These are phyloP conservation scores for Ophiostoma triangulosporum DNA, from an alignment of 2,329 filamentous ascomycete genomes.

Conservation along the genomic window DNA sequence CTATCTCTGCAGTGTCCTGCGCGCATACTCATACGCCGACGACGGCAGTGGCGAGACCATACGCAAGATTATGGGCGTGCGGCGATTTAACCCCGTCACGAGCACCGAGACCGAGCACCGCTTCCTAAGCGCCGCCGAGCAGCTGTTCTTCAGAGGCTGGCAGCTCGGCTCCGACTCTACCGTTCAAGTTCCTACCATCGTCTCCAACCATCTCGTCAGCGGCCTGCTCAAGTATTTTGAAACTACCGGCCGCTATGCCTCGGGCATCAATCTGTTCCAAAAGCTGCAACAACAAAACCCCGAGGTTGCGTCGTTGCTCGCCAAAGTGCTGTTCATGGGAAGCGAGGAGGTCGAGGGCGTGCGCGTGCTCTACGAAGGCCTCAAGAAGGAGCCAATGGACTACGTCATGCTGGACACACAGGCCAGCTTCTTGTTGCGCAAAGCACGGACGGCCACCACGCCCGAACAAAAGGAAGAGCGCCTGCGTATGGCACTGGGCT, in stretches of 20 bases:
- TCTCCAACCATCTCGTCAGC: slow-evolving; percentile 90
- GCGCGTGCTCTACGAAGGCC: slow-evolving; percentile 69
- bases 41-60: slow-evolving; percentile 89
- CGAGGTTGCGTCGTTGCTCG: slow-evolving; percentile 84
- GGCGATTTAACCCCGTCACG: slow-evolving; percentile 92
- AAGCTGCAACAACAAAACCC: slow-evolving; percentile 83
- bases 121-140: slow-evolving; percentile 87
- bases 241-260: slow-evolving; percentile 86
- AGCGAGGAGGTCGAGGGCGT: slow-evolving; percentile 97
- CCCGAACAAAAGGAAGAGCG: slow-evolving; percentile 49
- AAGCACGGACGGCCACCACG: slow-evolving; percentile 47
- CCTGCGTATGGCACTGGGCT: slow-evolving; percentile 75
- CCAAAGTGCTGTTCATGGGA: slow-evolving; percentile 83
- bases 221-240: slow-evolving; percentile 89
- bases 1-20: slow-evolving; percentile 85
- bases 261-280: slow-evolving; percentile 94
- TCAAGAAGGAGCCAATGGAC: slow-evolving; percentile 92
- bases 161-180: slow-evolving; percentile 93
- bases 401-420: slow-evolving; percentile 93
- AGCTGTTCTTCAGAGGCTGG: slow-evolving; percentile 89
- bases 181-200: slow-evolving; percentile 92
- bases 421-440: slow-evolving; percentile 79
- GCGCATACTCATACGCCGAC: slow-evolving; percentile 93
- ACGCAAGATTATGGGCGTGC: slow-evolving; percentile 92
- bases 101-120: slow-evolving; percentile 97